Percentiles rank a stretch among this genome's conserved stretches.
Evolutionary conservation across 176 grass and related monocot species (phyloP).

Genomic region (Aegilops bicornis): DNA sequence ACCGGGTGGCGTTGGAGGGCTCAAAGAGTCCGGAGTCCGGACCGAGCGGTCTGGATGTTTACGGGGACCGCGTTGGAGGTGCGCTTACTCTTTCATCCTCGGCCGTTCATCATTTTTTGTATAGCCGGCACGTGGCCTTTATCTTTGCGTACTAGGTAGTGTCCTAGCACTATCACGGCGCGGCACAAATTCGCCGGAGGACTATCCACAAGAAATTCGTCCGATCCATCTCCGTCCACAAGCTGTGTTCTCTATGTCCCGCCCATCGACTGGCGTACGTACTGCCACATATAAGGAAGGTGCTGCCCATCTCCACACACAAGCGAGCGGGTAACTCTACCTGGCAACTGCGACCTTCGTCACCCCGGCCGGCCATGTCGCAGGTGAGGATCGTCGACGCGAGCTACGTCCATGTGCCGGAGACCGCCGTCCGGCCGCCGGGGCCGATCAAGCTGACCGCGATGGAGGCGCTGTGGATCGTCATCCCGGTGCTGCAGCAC

Average conservation of each 20-base stretch:
- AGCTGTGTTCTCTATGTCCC: not conserved
- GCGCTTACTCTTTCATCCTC: too few relatives aligned
- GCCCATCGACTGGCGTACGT: not conserved
- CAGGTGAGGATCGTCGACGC: conserved; percentile 21
- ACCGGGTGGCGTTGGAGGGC: too few relatives aligned
- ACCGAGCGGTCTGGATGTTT: too few relatives aligned
- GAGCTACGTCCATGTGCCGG: not conserved
- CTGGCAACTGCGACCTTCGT: not conserved
- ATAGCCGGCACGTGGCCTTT: too few relatives aligned
- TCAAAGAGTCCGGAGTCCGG: too few relatives aligned
- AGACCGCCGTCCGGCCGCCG: not conserved
- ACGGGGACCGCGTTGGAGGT: too few relatives aligned
- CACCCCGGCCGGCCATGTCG: not conserved
- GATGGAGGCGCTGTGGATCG: conserved; percentile 27
- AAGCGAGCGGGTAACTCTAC: not conserved
- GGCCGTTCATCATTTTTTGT: too few relatives aligned
- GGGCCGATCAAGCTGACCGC: conserved; percentile 26
- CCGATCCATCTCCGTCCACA: not conserved
- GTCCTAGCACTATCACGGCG: too few relatives aligned
- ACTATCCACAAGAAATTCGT: not conserved
- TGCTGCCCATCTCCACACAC: not conserved
- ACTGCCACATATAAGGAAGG: too few relatives aligned
- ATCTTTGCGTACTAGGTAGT: too few relatives aligned
- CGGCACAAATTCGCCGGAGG: not conserved
- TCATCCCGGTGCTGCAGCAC: not conserved